A percentile compares a stretch with the other conserved stretches of the same genome.
phyloP scores from a whole-genome alignment of 352 stramenopile genomes.

The Globisporangium alternatum region DNA sequence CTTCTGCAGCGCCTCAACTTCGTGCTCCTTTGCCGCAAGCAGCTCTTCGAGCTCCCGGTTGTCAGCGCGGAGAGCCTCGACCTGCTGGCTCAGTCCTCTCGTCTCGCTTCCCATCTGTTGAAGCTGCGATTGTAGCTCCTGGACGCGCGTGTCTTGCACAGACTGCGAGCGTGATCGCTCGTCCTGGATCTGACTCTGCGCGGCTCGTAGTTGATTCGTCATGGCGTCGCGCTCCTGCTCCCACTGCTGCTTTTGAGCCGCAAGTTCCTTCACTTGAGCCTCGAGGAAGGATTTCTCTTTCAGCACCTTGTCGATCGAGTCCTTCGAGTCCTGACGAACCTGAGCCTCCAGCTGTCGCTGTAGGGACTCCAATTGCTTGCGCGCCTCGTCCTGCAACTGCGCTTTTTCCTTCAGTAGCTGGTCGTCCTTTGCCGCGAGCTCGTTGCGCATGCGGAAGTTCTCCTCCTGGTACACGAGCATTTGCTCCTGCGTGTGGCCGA shows the following conservation, averaged over 20 bases:
- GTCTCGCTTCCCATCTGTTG: constrained; percentile 44
- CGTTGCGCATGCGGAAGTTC: constrained; percentile 52
- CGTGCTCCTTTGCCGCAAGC: constrained; percentile 42
- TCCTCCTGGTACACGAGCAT: constrained; percentile 71
- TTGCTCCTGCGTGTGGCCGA: constrained; percentile 64
- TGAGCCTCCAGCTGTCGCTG: constrained; percentile 58
- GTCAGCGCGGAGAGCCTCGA: constrained; percentile 41
- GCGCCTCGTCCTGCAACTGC: constrained; percentile 52
- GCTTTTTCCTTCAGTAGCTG: constrained; percentile 51
- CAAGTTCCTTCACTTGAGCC: constrained; percentile 41
- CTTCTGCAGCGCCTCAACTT: constrained; percentile 43
- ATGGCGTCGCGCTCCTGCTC: constrained; percentile 52
- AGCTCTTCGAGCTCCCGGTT: constrained; percentile 49
- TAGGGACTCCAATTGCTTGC: constrained; percentile 55
- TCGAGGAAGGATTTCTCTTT: constrained; percentile 43
- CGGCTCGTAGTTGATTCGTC: constrained; percentile 40
- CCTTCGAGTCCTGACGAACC: constrained; percentile 54
- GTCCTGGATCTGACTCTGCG: constrained; percentile 59
- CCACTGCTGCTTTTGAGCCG: constrained; percentile 43
- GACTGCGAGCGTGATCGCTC: constrained; percentile 45
- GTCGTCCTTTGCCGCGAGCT: constrained; percentile 59
- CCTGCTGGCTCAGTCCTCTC: constrained; percentile 37
- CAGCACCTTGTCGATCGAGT: constrained; percentile 39
- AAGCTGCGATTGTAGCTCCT: constrained; percentile 49
- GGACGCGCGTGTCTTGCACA: constrained; percentile 42